phyloP scores from a whole-genome alignment of 2,329 filamentous ascomycete species.

The Tolypocladium ophioglossoides region DNA sequence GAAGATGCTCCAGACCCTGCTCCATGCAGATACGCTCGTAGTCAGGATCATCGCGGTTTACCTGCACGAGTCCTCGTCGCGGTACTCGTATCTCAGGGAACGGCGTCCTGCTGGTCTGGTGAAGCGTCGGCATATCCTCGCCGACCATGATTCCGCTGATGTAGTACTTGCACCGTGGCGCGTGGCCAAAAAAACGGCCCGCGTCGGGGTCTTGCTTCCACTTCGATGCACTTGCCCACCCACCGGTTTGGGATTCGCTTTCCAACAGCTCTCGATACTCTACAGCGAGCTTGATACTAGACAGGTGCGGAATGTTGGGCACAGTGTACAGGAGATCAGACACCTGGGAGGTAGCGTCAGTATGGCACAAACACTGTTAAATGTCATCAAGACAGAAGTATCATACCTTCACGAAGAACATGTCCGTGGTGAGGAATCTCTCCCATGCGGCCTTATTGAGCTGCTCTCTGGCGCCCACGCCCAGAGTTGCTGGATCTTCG shows the following conservation, averaged over 20 bases:
- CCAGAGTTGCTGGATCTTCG: conserved; percentile 32
- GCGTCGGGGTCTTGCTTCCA: conserved; percentile 50
- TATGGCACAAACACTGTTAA: too few relatives aligned
- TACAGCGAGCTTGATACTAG: conserved; percentile 42
- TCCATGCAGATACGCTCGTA: conserved; percentile 44
- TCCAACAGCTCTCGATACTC: conserved; percentile 50
- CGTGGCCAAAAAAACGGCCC: conserved; percentile 39
- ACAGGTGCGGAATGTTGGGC: conserved; percentile 47
- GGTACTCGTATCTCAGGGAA: conserved; percentile 45
- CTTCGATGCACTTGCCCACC: conserved; percentile 34
- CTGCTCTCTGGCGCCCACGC: conserved; percentile 30
- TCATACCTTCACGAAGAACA: conserved; percentile 58
- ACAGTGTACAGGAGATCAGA: conserved; percentile 52
- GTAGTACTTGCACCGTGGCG: conserved; percentile 48
- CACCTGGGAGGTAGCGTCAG: conserved; percentile 26
- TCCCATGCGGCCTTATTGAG: conserved; percentile 40
- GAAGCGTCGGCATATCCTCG: conserved; percentile 37
- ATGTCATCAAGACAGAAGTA: neutral
- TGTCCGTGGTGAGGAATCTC: conserved; percentile 45
- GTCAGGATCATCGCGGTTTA: conserved; percentile 45
- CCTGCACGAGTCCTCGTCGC: conserved; percentile 40
- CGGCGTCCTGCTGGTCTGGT: conserved; percentile 39
- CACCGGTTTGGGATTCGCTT: conserved; percentile 31
- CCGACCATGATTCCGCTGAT: conserved; percentile 42
- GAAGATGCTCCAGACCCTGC: conserved; percentile 45